Base-by-base conservation (phyloP, 345 rosid genomes). In the Trapa incisa region DNA sequence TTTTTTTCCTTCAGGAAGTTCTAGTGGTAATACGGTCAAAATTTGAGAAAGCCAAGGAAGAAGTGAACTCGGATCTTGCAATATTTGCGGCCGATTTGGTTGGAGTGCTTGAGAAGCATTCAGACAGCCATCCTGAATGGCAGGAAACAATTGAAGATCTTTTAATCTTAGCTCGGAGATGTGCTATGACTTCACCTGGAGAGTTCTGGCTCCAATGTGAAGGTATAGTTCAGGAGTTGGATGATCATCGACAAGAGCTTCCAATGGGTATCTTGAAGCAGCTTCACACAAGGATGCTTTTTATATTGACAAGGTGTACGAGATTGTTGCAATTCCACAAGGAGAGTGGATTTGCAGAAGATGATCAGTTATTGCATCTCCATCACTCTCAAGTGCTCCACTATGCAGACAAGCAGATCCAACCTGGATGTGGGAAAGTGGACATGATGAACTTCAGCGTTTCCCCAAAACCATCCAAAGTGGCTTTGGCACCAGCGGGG, bases 121-220 rank as follows among this genome's bases (percentile, higher is more conserved):
- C 96, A 57, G 99, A 91, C 72, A 86, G 80, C 74, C 97, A 95
- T 79, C 99, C 99, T 61, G 98, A 95, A 69, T 89, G 93, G 96
- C 96, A 95, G 84, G 96, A 92, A 83, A 87, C 96, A 16, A 87
- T 95, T 48, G 99, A 95, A 80, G 99, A 95, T 75, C 82, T 95
- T 80, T 75, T 95, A 79, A 75, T 95, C 80, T 79, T 91, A 80
- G 99, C 99, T 82, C 87, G 99, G 70, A 82, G 96, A 73, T 91
- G 97, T 82, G 96, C 94, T 71, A 84, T 95, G 96, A 82, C 91
- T 67, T 78, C 86, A 47, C 88, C 99, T 68, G 89, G 90, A 74
- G 97, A 95, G 72, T 95, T 95, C 78, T 95, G 99, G 99, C 97
- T 91, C 78, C 97, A 89, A 73, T 95, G 99, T 79, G 99, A 95